Evolutionary conservation across 1,284 basidiomycete species (phyloP), one percentile per base, ranked within the genome.

Genomic region (Trametes sp.): DNA sequence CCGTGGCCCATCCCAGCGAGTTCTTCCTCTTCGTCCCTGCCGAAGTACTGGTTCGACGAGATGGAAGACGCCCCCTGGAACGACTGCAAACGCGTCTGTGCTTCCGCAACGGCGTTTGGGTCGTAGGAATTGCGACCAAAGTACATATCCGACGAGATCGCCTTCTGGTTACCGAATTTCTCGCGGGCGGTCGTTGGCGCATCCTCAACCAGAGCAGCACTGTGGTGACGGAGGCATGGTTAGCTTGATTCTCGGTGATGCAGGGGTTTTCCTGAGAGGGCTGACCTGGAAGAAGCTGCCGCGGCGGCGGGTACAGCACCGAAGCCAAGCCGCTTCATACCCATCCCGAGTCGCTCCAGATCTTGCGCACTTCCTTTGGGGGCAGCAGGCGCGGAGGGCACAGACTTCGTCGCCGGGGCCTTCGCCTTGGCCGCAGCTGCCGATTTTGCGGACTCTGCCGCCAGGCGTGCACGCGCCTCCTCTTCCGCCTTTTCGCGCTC

Each of bases 141-240:
- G 84, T 94, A 98, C 92, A 97, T 96, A 75, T 99, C 98, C 1
- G 94, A 97, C 5, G 95, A 98, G 75, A 99, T 98, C 53, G 85
- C 94, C 77, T 98, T 99, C 75, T 98, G 97, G 66, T 74, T 79
- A 1, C 94, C 93, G 75, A 99, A 99, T 72, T 95, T 95, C 28
- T 95, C 90, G 65, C 96, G 87, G 2, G 98, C 97, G 28, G 87
- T 88, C 14, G 87, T 94, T 1, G 89, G 87, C 54, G 91, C 84
- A 53, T 94, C 89, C 54, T 88, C 90, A 19, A 70, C 73, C 0
- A 76, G 74, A 5, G 81, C 67, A 6, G 73, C 50, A 14, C 66
- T 63, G 53, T 44, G 16, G 31, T 2, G 28, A 26, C n/a, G 38
- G n/a, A 42, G 2, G 26, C n/a, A 8, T 7, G 26, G 11, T 61